Percentiles rank a stretch among this genome's conserved stretches.
Evolutionary conservation across 169 alveolate genomes (phyloP).

Genomic region (Plasmodium ovale): DNA sequence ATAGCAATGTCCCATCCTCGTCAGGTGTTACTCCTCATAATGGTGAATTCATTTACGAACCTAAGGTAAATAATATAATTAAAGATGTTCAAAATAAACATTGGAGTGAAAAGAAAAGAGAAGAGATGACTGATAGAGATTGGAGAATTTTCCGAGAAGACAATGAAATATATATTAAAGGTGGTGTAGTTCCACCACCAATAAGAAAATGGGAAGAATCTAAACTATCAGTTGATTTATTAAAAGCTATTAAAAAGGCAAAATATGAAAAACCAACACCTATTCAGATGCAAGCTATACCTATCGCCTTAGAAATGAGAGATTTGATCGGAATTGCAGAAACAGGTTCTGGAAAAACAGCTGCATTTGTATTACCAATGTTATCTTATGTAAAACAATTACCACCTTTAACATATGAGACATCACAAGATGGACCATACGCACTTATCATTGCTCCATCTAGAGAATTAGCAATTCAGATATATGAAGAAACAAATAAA

Average conservation of each 20-base stretch:
- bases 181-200: constrained; percentile 95
- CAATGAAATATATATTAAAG: constrained; percentile 92
- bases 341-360: constrained; percentile 98
- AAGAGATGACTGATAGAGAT: constrained; percentile 95
- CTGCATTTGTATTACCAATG: constrained; percentile 97
- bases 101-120: constrained; percentile 90
- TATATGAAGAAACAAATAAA: constrained; percentile 93
- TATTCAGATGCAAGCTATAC: constrained; percentile 97
- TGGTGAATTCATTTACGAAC: constrained; percentile 63
- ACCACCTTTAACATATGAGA: constrained; percentile 93
- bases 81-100: constrained; percentile 81
- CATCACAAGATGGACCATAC: constrained; percentile 96
- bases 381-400: constrained; percentile 90
- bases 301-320: constrained; percentile 93
- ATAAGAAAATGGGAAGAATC: constrained; percentile 94
- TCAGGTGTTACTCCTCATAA: not conserved
- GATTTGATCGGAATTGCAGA: constrained; percentile 99
- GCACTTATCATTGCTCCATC: constrained; percentile 95
- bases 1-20: constrained; percentile 6
- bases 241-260: constrained; percentile 85
- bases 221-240: constrained; percentile 83
- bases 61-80: constrained; percentile 62
- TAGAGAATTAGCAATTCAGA: constrained; percentile 96
- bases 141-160: constrained; percentile 98
- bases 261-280: constrained; percentile 94